Base-by-base conservation (phyloP, 768 basidiomycete genomes). In the Ramaria sp. region DNA sequence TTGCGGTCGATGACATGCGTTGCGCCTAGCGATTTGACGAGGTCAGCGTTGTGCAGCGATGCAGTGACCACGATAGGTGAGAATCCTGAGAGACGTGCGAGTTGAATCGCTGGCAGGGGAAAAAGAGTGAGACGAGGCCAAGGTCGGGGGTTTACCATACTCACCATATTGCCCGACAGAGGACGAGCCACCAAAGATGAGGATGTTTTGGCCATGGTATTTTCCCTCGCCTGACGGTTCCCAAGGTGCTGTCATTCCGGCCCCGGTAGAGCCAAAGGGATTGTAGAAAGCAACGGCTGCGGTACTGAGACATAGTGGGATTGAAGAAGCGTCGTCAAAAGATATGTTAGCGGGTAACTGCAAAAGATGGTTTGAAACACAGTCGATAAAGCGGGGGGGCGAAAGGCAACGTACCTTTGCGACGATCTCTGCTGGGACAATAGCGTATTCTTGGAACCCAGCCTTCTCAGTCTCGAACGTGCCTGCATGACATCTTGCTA, bases 111-210 rank as follows among this genome's bases (percentile, higher is more conserved):
- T 41, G 20, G 3, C 39, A 6, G 6, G 2, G 16, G 8, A 41
- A 41, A 22, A 39, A 18, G 18, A 4, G 16, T 69, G 61, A 6
- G 76, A 2, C 7, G 13, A n/a, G 18, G 16, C 39, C 67, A 28
- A 69, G 63, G 5, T 64, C 64, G 18, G 68, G 63, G 10, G 69
- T 62, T 12, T 67, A 70, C 18, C 66, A 65, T 56, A 59, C 68
- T 59, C 64, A 73, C 77, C 73, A 27, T 66, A 72, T 68, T 78
- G 75, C 34, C 78, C 77, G 3, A 77, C 73, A 37, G 74, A 76
- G 43, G 71, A 70, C 24, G 70, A 62, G 5, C 77, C 78, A 30
- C 77, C 78, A 15, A 76, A 62, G 50, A 79, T 69, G 32, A 79
- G 55, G 38, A 78, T 69, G 0, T 76, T 70, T 48, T 69, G 68